phyloP scores from a whole-genome alignment of 441 rosid species.

The Syzygium malaccense region DNA sequence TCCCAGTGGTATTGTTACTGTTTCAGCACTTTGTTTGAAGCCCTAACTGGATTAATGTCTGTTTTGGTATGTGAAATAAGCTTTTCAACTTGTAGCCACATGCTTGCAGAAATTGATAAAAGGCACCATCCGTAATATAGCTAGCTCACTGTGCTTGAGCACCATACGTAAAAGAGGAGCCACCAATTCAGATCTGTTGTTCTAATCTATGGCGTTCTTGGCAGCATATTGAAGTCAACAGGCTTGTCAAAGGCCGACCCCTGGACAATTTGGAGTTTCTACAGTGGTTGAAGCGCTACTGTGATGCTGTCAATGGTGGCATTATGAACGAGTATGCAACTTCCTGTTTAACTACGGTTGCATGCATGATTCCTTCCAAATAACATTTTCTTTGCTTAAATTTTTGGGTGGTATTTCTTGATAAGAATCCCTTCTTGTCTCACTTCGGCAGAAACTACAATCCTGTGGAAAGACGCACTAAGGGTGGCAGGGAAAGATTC shows the following conservation, averaged over 20 bases:
- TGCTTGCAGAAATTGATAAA: neutral
- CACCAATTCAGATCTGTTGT: neutral
- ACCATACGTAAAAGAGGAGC: neutral
- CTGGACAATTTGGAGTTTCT: slow-evolving; percentile 98
- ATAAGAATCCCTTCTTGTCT: neutral
- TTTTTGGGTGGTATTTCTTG: neutral
- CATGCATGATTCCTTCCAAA: neutral
- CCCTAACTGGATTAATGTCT: neutral
- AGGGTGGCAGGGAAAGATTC: slow-evolving; percentile 65
- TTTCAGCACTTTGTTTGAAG: neutral
- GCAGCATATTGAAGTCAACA: slow-evolving; percentile 91
- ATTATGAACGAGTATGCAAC: slow-evolving; percentile 79
- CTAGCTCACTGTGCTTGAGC: neutral
- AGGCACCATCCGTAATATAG: neutral
- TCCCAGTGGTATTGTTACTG: neutral
- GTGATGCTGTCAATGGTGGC: slow-evolving; percentile 98
- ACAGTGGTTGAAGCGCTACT: slow-evolving; percentile 94
- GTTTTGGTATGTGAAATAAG: neutral
- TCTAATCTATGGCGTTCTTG: neutral
- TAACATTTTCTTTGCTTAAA: neutral
- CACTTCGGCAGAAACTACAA: slow-evolving; percentile 63
- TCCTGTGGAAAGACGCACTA: slow-evolving; percentile 83
- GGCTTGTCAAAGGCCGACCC: slow-evolving; percentile 90
- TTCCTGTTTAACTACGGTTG: neutral
- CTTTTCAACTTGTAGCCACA: neutral